Percentiles rank a stretch among this genome's conserved stretches.
Conservation (phyloP, 108 stramenopile genomes). For the Conticribra guillardii region DNA sequence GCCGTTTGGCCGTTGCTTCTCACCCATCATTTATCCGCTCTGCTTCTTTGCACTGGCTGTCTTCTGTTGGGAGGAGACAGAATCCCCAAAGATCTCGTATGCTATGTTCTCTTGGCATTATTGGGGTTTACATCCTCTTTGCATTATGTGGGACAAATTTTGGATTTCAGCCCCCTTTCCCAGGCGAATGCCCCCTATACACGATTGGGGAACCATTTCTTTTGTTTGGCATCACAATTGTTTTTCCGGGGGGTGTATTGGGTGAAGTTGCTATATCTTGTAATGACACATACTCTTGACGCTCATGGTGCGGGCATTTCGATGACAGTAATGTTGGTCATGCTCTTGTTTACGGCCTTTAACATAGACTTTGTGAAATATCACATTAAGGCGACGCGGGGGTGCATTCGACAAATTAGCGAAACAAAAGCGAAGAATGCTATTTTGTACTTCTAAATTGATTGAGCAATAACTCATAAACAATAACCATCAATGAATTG, state of each 20-base stretch:
- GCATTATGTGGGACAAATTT: conserved; percentile 40
- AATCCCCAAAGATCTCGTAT: conserved; percentile 30
- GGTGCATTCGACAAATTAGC: neutral
- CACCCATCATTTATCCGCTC: conserved; percentile 30
- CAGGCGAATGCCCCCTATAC: conserved; percentile 31
- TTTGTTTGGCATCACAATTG: conserved; percentile 29
- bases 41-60: conserved; percentile 29
- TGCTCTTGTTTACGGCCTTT: conserved; percentile 32
- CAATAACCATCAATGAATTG: no score
- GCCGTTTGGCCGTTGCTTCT: conserved; percentile 40
- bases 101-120: conserved; percentile 22
- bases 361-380: conserved; percentile 31
- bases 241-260: conserved; percentile 44
- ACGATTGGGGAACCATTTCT: conserved; percentile 29
- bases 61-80: conserved; percentile 20
- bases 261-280: conserved; percentile 17
- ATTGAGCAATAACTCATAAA: no score
- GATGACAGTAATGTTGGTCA: neutral
- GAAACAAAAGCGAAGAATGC: no score
- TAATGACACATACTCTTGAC: conserved; percentile 14
- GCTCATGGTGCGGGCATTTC: conserved; percentile 18
- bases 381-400: conserved; percentile 15
- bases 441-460: no score
- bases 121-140: conserved; percentile 36
- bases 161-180: conserved; percentile 39